phyloP scores from a whole-genome alignment of 495 filamentous ascomycete species.

The Penicillium simplicissimum region DNA sequence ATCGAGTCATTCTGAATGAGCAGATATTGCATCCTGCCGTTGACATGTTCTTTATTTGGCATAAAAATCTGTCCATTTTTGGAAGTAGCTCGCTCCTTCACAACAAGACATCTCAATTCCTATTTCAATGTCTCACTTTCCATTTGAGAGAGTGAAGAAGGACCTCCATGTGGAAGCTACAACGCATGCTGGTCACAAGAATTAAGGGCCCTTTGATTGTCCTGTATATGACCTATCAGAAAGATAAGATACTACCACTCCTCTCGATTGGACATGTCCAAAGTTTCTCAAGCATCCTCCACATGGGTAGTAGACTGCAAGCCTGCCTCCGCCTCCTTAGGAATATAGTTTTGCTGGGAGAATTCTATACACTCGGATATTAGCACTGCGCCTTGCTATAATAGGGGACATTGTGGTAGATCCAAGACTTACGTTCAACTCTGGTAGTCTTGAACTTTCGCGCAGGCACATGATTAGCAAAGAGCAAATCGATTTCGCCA shows the following conservation, averaged over 20 bases:
- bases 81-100: no score
- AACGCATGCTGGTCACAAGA: no score
- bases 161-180: no score
- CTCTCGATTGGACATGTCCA: background rate
- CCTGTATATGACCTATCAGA: background rate
- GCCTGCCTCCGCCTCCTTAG: background rate
- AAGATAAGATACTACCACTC: background rate
- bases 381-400: background rate
- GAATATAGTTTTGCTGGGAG: background rate
- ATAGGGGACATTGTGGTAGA: background rate
- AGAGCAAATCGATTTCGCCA: slow-evolving; percentile 58
- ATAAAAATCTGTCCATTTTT: no score
- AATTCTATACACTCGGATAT: background rate
- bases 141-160: no score
- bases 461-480: slow-evolving; percentile 49
- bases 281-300: background rate
- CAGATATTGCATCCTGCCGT: no score
- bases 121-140: no score
- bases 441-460: slow-evolving; percentile 54
- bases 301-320: background rate
- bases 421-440: slow-evolving; percentile 37
- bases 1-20: no score
- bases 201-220: background rate
- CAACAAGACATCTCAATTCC: no score
- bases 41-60: no score